A percentile compares a stretch with the other conserved stretches of the same genome.
Evolutionary conservation across 1,284 basidiomycete genomes (phyloP).

Genomic region (Ceratobasidium sp.): DNA sequence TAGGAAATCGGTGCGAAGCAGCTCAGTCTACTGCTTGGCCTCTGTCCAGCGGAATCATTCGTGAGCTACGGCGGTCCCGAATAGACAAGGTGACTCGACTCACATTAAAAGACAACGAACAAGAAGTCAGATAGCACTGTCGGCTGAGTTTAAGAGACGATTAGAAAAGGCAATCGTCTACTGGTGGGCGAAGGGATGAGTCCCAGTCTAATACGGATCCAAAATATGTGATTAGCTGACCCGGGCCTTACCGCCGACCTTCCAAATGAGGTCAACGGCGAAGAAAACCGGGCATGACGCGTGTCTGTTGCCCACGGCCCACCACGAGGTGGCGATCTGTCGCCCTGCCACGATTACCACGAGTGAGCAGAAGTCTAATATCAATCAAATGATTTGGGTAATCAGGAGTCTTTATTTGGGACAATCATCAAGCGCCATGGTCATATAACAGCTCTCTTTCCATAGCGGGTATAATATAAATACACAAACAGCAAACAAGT

Average conservation of each 20-base stretch:
- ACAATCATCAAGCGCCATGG: too few species aligned
- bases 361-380: neutral
- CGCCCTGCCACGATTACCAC: neutral
- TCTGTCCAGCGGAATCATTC: neutral
- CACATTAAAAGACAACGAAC: neutral
- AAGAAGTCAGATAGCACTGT: conserved; percentile 13
- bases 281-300: conserved; percentile 21
- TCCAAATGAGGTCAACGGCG: conserved; percentile 28
- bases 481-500: neutral
- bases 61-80: neutral
- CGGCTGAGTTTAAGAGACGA: neutral
- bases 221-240: conserved; percentile 41
- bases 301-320: neutral
- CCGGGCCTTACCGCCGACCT: conserved; percentile 25
- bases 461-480: conserved; percentile 14
- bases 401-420: too few species aligned
- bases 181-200: conserved; percentile 32
- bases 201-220: conserved; percentile 22
- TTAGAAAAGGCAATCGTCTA: neutral
- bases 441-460: neutral
- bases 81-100: conserved; percentile 14
- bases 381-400: neutral
- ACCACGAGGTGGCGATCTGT: neutral
- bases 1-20: conserved; percentile 30
- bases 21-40: neutral